phyloP scores from a whole-genome alignment of 2,329 filamentous ascomycete species.

The Diaporthe amygdali region DNA sequence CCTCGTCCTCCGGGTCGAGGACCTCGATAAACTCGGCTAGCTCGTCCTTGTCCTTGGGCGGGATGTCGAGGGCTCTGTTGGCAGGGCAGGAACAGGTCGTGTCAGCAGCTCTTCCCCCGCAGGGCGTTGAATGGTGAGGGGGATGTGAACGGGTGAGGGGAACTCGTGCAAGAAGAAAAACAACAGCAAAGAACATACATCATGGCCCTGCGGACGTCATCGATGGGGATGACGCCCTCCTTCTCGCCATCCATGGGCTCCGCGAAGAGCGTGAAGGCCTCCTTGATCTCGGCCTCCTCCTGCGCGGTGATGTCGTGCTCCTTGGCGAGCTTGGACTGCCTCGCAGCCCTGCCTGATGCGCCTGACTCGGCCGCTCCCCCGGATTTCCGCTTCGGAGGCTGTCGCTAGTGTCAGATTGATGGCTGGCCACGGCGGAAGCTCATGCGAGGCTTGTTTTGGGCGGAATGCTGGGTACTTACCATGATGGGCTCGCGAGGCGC shows the following conservation, averaged over 20 bases:
- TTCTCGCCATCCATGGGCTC: conserved; percentile 75
- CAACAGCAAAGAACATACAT: conserved; percentile 59
- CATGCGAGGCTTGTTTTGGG: neutral
- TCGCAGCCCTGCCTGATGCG: conserved; percentile 45
- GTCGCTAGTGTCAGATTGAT: conserved; percentile 9
- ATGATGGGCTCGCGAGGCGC: conserved; percentile 17
- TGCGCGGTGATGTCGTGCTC: conserved; percentile 85
- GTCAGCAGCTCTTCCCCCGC: neutral
- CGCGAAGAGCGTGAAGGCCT: conserved; percentile 85
- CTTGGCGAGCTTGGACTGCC: conserved; percentile 87
- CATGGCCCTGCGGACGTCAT: conserved; percentile 74
- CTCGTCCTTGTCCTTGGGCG: conserved; percentile 67
- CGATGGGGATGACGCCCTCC: conserved; percentile 70
- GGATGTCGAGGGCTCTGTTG: conserved; percentile 81
- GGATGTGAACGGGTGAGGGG: too few relatives aligned
- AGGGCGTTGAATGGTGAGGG: neutral
- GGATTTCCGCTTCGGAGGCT: conserved; percentile 62
- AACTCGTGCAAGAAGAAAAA: neutral
- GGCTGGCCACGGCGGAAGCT: too few relatives aligned
- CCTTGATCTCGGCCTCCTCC: conserved; percentile 88
- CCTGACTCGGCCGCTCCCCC: conserved; percentile 34
- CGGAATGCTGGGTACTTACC: conserved; percentile 6
- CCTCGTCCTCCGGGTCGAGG: conserved; percentile 82
- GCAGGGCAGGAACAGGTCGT: neutral
- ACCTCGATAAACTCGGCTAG: conserved; percentile 78